phyloP scores from a whole-genome alignment of 805 yeast genomes.

The Diddensiella caesifluorescens region DNA sequence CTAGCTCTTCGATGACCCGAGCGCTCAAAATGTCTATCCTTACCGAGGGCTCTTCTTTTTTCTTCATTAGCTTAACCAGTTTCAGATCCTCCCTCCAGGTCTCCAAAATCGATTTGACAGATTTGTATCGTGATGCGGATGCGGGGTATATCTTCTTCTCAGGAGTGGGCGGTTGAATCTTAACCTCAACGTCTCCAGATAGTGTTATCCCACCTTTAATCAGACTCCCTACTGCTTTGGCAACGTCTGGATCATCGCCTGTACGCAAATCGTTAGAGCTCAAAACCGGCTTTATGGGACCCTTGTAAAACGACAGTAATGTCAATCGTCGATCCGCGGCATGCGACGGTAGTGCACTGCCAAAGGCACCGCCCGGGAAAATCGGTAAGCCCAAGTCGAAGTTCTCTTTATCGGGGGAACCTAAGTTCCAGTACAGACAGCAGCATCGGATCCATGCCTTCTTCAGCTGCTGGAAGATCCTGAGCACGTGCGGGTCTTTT shows the following conservation, averaged over 20 bases:
- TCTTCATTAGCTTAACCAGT: slow-evolving; percentile 1
- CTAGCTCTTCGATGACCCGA: slow-evolving; percentile 29
- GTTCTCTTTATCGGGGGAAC: slow-evolving; percentile 12
- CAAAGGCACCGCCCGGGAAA: slow-evolving; percentile 33
- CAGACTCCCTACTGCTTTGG: slow-evolving; percentile 17
- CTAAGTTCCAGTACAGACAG: slow-evolving; percentile 32
- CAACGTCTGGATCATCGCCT: background rate
- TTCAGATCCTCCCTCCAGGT: background rate
- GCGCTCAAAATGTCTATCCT: slow-evolving; percentile 31
- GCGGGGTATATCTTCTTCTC: background rate
- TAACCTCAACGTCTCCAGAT: slow-evolving; percentile 17
- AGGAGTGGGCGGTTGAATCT: slow-evolving; percentile 12
- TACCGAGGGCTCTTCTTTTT: background rate
- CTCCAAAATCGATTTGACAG: background rate
- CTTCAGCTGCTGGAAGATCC: slow-evolving; percentile 43
- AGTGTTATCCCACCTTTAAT: slow-evolving; percentile 26
- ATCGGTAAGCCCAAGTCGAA: slow-evolving; percentile 23
- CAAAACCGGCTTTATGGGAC: slow-evolving; percentile 18
- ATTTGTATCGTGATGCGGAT: background rate
- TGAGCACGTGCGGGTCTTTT: slow-evolving; percentile 23
- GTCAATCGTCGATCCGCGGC: slow-evolving; percentile 14
- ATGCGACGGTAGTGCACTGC: slow-evolving; percentile 6
- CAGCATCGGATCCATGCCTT: slow-evolving; percentile 44
- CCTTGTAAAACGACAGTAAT: slow-evolving; percentile 18
- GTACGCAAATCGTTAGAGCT: slow-evolving; percentile 3